These are phyloP conservation scores for Mallotus japonicus DNA, from an alignment of 441 rosid species.

Conservation along the genomic window DNA sequence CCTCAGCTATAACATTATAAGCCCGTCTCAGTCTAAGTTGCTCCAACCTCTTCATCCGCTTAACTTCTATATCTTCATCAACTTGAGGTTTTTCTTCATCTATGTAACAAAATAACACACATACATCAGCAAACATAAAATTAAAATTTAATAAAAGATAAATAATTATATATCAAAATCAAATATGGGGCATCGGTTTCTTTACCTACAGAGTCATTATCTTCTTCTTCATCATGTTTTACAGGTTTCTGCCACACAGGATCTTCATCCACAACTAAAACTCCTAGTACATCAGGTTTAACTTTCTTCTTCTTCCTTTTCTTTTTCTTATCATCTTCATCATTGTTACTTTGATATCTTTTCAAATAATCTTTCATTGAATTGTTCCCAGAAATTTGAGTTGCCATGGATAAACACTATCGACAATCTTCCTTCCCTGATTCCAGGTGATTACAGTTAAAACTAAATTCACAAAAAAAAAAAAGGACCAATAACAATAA, in stretches of 20 bases:
- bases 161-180: background rate
- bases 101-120: constrained; percentile 11
- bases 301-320: constrained; percentile 50
- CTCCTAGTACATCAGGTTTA: constrained; percentile 41
- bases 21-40: constrained; percentile 57
- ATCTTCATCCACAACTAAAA: constrained; percentile 78
- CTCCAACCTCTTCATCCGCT: constrained; percentile 80
- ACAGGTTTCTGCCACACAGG: constrained; percentile 89
- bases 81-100: constrained; percentile 69
- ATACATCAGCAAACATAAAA: constrained; percentile 10
- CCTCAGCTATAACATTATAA: constrained; percentile 70
- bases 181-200: background rate
- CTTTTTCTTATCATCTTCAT: constrained; percentile 54
- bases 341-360: constrained; percentile 50
- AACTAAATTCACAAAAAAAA: background rate
- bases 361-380: constrained; percentile 76
- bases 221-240: constrained; percentile 51
- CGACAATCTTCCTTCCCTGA: background rate
- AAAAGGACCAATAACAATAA: no score
- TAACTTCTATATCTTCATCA: constrained; percentile 87
- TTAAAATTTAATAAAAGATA: background rate
- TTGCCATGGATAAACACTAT: constrained; percentile 29
- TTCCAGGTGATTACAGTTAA: background rate
- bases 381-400: constrained; percentile 32
- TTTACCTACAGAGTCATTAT: constrained; percentile 63